A percentile compares a stretch with the other conserved stretches of the same genome.
phyloP scores from a whole-genome alignment of 345 rosid genomes.

The Turnera subulata region DNA sequence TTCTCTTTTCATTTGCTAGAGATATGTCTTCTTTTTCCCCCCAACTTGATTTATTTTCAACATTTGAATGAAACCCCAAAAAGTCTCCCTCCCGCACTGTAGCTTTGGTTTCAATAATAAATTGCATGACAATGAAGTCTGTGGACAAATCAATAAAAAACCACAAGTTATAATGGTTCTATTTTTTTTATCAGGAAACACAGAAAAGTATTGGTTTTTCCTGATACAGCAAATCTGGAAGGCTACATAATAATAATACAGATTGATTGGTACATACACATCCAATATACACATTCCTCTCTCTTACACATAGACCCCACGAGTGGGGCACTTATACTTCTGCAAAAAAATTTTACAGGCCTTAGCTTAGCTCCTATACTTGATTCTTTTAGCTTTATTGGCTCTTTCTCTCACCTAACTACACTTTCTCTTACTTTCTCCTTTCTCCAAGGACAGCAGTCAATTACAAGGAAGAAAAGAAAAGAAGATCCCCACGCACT shows the following conservation, averaged over 20 bases:
- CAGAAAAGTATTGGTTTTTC: too few relatives aligned
- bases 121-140: not conserved
- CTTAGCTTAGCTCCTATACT: conserved; percentile 9
- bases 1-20: not conserved
- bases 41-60: too few relatives aligned
- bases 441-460: conserved; percentile 20
- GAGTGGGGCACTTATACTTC: conserved; percentile 4
- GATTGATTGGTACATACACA: not conserved
- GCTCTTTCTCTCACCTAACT: conserved; percentile 12
- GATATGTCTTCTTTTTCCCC: not conserved
- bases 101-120: not conserved
- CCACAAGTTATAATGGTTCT: too few relatives aligned
- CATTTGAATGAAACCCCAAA: conserved; percentile 4
- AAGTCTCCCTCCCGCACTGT: not conserved
- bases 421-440: conserved; percentile 3
- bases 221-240: too few relatives aligned
- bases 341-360: conserved; percentile 3
- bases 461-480: conserved; percentile 25
- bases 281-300: not conserved
- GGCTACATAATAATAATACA: not conserved
- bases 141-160: not conserved
- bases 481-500: conserved; percentile 38
- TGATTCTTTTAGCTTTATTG: conserved; percentile 17
- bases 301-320: conserved; percentile 6
- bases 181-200: too few relatives aligned